Evolutionary conservation across 352 stramenopile species (phyloP).

Genomic region (Globisporangium iwayamae): DNA sequence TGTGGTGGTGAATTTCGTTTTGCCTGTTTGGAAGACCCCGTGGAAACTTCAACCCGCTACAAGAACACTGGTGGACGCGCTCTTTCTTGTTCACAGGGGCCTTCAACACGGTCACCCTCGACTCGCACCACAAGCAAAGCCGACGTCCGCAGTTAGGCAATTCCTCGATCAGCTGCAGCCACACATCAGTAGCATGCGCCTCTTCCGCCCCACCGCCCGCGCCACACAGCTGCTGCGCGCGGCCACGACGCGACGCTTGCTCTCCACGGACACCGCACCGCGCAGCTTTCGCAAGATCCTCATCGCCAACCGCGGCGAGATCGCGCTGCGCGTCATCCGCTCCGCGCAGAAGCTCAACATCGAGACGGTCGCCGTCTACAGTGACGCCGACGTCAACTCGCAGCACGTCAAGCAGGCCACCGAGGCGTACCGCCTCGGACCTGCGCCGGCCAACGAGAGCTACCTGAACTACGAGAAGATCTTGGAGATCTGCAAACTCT

Average conservation of each 20-base stretch:
- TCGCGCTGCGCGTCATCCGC: slow-evolving; percentile 83
- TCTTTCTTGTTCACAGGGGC: slow-evolving; percentile 8
- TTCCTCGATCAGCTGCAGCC: background rate
- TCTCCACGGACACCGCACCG: slow-evolving; percentile 24
- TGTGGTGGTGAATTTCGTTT: background rate
- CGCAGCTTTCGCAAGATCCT: slow-evolving; percentile 88
- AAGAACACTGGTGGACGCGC: slow-evolving; percentile 8
- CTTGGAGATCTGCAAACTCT: slow-evolving; percentile 55
- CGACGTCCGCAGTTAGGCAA: background rate
- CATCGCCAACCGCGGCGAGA: slow-evolving; percentile 90
- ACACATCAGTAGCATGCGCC: slow-evolving; percentile 8
- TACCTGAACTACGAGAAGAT: slow-evolving; percentile 82
- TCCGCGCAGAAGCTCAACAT: slow-evolving; percentile 87
- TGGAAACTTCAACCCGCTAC: slow-evolving; percentile 16
- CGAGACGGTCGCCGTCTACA: slow-evolving; percentile 90
- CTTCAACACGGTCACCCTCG: slow-evolving; percentile 7
- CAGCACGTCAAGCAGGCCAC: slow-evolving; percentile 74
- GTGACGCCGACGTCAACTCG: slow-evolving; percentile 78
- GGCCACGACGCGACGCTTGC: slow-evolving; percentile 15
- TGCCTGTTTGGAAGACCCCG: slow-evolving; percentile 5
- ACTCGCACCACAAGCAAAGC: background rate
- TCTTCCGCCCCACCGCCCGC: slow-evolving; percentile 10
- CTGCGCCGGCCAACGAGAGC: slow-evolving; percentile 62
- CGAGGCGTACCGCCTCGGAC: slow-evolving; percentile 70
- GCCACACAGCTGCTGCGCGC: slow-evolving; percentile 15